Evolutionary conservation across 2,329 filamentous ascomycete species (phyloP).

Genomic region (Sporothrix luriei): DNA sequence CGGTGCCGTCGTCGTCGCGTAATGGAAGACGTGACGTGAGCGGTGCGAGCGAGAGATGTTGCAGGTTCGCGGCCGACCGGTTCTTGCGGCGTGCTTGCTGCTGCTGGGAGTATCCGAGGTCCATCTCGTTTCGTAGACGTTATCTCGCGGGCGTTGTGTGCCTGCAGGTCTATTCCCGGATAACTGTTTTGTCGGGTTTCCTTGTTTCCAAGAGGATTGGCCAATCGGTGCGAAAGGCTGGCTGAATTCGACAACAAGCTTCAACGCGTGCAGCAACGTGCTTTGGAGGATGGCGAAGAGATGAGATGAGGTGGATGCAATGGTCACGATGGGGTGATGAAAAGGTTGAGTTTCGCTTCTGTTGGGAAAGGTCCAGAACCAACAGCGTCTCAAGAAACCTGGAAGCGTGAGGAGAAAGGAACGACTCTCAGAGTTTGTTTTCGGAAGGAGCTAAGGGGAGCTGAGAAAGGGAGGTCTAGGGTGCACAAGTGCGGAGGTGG

Average conservation of each 20-base stretch:
- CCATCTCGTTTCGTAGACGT: slow-evolving; percentile 50
- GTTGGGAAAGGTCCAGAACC: slow-evolving; percentile 25
- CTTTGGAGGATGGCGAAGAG: not conserved
- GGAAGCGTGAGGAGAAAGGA: slow-evolving; percentile 16
- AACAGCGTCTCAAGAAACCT: slow-evolving; percentile 7
- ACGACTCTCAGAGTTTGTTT: not conserved
- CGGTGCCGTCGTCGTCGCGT: slow-evolving; percentile 49
- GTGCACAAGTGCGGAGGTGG: slow-evolving; percentile 18
- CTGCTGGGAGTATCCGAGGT: slow-evolving; percentile 64
- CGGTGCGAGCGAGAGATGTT: slow-evolving; percentile 65
- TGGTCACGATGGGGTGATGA: not conserved
- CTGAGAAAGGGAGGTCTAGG: slow-evolving; percentile 17
- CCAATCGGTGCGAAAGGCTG: slow-evolving; percentile 7
- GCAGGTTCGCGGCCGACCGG: slow-evolving; percentile 61
- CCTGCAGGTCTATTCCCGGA: not conserved
- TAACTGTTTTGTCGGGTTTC: not conserved
- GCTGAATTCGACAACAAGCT: not conserved
- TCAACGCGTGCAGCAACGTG: slow-evolving; percentile 2
- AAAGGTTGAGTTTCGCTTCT: not conserved
- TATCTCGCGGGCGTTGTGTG: not conserved
- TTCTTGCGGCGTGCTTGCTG: slow-evolving; percentile 60
- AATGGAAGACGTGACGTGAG: slow-evolving; percentile 64
- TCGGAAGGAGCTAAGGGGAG: slow-evolving; percentile 13
- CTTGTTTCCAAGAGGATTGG: not conserved
- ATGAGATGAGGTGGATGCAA: not conserved